Conservation (phyloP, 305 asterid genomes). For the Fraxinus greggii region DNA sequence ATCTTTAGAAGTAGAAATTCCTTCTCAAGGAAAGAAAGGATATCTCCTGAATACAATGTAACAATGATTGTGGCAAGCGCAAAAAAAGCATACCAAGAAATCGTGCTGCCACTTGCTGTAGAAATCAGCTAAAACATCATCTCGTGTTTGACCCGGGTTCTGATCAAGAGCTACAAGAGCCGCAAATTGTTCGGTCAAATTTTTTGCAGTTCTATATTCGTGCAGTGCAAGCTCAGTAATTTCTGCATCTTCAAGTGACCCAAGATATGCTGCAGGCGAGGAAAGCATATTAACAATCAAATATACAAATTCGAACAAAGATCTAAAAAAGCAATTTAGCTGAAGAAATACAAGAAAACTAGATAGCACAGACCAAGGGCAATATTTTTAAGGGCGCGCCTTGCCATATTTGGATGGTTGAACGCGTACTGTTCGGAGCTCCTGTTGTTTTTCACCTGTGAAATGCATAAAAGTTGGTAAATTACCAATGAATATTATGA, state of each 20-base stretch:
- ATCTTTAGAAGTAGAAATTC: not conserved
- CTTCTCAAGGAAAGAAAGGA: not conserved
- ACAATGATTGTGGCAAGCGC: constrained; percentile 8
- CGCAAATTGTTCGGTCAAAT: constrained; percentile 89
- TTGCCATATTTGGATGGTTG: constrained; percentile 75
- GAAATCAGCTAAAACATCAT: constrained; percentile 89
- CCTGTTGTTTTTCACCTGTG: constrained; percentile 59
- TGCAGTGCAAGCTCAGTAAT: constrained; percentile 64
- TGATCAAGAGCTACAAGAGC: constrained; percentile 85
- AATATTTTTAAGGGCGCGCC: constrained; percentile 78
- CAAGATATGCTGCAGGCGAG: constrained; percentile 72
- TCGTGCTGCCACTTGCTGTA: constrained; percentile 81
- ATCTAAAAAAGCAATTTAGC: not conserved
- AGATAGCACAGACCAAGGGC: constrained; percentile 61
- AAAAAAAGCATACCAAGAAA: constrained; percentile 61
- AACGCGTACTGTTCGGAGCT: constrained; percentile 70
- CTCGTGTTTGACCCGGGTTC: constrained; percentile 70
- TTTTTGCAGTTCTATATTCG: constrained; percentile 78
- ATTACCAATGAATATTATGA: constrained; percentile 2
- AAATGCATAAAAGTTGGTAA: constrained; percentile 9
- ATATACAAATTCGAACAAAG: not conserved
- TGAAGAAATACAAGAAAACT: not conserved
- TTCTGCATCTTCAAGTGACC: constrained; percentile 68
- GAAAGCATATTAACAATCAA: constrained; percentile 2
- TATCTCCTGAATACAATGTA: not conserved